These are phyloP conservation scores for Calocybe cyanea DNA, from an alignment of 768 basidiomycete genomes.

Conservation along the genomic window DNA sequence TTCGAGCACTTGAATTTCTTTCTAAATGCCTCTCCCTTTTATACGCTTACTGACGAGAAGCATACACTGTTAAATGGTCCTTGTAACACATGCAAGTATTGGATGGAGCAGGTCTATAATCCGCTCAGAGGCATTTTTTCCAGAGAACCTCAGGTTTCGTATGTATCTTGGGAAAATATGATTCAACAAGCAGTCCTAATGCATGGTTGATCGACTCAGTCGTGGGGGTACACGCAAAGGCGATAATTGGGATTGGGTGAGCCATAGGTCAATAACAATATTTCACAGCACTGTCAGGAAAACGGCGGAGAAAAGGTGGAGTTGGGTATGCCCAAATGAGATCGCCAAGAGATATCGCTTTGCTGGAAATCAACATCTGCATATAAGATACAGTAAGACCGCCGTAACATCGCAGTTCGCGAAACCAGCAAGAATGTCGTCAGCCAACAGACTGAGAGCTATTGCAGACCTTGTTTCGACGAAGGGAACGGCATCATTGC, in stretches of 20 bases:
- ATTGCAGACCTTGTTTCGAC: too few relatives aligned
- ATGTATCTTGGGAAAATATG: slow-evolving; percentile 1
- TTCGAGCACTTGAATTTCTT: slow-evolving; percentile 9
- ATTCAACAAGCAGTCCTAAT: not conserved
- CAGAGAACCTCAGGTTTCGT: not conserved
- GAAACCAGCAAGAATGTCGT: not conserved
- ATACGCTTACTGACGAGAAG: slow-evolving; percentile 1
- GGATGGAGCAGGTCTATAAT: not conserved
- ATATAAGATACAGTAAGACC: not conserved
- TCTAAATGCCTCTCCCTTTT: slow-evolving; percentile 1
- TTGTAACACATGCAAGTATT: slow-evolving; percentile 4
- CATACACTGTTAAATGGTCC: not conserved
- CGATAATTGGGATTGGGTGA: slow-evolving; percentile 1
- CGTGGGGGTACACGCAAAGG: slow-evolving; percentile 2
- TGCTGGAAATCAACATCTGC: too few relatives aligned
- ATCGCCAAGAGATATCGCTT: slow-evolving; percentile 8
- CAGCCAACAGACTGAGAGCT: not conserved
- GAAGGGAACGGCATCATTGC: too few relatives aligned
- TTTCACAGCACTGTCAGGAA: slow-evolving; percentile 1
- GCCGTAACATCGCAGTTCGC: not conserved
- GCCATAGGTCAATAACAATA: not conserved
- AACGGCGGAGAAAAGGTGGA: not conserved
- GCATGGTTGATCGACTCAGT: not conserved
- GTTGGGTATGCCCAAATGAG: not conserved
- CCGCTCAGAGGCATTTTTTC: slow-evolving; percentile 6